Evolutionary conservation across 2,329 filamentous ascomycete genomes (phyloP).

Genomic region (Cryoendolithus antarcticus): DNA sequence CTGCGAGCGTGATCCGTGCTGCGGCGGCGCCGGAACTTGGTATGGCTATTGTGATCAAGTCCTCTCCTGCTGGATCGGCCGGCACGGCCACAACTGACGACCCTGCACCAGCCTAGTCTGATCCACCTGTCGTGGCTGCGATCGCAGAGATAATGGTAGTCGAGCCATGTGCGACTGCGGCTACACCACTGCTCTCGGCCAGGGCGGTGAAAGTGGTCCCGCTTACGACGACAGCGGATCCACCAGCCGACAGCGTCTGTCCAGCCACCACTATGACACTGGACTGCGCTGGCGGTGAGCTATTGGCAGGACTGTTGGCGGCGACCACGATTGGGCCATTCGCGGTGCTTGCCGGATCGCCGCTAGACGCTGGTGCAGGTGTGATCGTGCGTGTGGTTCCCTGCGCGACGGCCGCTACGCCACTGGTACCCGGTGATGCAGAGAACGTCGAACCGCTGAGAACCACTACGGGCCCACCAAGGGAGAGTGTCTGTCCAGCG

Average conservation of each 20-base stretch:
- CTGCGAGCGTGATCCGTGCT: background rate
- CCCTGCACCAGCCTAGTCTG: too few relatives aligned
- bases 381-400: background rate
- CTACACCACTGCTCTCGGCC: background rate
- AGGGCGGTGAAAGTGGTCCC: slow-evolving; percentile 1
- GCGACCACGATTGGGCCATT: slow-evolving; percentile 2
- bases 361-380: too few relatives aligned
- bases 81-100: too few relatives aligned
- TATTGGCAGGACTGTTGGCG: too few relatives aligned
- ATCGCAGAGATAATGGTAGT: background rate
- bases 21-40: too few relatives aligned
- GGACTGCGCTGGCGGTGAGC: too few relatives aligned
- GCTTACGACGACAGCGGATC: background rate
- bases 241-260: slow-evolving; percentile 2
- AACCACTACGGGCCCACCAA: background rate
- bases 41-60: too few relatives aligned
- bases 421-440: slow-evolving; percentile 1
- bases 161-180: background rate
- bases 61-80: too few relatives aligned
- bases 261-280: background rate
- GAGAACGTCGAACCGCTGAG: slow-evolving; percentile 1
- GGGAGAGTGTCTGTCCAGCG: background rate
- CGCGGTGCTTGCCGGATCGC: too few relatives aligned
- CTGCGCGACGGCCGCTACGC: slow-evolving; percentile 1
- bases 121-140: background rate